Evolutionary conservation across 2,329 filamentous ascomycete genomes (phyloP).

Genomic region (Cladosporium sp.): DNA sequence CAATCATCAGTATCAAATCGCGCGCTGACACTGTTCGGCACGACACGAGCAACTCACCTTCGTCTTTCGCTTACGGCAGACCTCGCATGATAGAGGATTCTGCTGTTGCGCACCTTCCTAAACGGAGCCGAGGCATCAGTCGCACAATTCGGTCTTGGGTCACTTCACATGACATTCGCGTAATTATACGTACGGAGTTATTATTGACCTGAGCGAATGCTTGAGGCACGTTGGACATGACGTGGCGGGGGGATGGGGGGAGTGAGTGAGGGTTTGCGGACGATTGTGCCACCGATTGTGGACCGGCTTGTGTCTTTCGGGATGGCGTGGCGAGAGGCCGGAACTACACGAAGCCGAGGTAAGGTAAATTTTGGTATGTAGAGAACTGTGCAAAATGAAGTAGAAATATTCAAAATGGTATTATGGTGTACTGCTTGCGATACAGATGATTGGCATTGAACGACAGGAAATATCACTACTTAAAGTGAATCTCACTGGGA

Average conservation of each 20-base stretch:
- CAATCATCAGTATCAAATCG: background rate
- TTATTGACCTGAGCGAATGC: conserved; percentile 15
- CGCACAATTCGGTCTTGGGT: background rate
- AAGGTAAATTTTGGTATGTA: background rate
- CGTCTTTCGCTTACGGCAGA: conserved; percentile 27
- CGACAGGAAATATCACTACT: background rate
- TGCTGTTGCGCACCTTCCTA: conserved; percentile 18
- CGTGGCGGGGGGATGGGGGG: conserved; percentile 7
- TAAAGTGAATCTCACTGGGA: background rate
- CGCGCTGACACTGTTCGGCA: background rate
- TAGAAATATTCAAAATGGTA: background rate
- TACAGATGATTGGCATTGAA: background rate
- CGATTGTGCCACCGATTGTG: conserved; percentile 8
- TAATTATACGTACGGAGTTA: conserved; percentile 2
- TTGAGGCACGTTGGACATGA: conserved; percentile 18
- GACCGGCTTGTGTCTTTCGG: background rate
- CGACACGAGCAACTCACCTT: conserved; percentile 22
- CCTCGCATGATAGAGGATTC: conserved; percentile 24
- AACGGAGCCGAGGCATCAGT: conserved; percentile 12
- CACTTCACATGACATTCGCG: background rate
- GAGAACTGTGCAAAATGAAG: background rate
- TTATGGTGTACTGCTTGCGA: background rate
- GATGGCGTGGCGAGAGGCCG: background rate
- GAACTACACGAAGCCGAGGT: conserved; percentile 1
- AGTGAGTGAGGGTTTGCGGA: background rate